phyloP scores from a whole-genome alignment of 805 yeast genomes.

The Komagataella pastoris region DNA sequence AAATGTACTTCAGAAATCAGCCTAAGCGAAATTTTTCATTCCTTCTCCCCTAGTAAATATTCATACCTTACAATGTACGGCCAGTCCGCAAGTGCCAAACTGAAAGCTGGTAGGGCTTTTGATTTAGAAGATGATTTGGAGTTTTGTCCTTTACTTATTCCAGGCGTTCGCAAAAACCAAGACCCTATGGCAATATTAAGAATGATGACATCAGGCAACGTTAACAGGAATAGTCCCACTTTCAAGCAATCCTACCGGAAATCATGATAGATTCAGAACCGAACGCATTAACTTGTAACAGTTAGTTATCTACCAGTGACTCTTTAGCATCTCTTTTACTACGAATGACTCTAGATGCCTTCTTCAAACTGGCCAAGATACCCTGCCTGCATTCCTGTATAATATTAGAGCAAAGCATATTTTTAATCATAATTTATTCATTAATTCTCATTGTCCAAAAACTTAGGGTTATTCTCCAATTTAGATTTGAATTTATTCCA shows the following conservation, averaged over 20 bases:
- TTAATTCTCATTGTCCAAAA: constrained; percentile 38
- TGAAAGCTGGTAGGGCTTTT: constrained; percentile 54
- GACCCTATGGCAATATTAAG: not conserved
- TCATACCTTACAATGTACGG: constrained; percentile 1
- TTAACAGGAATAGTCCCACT: not conserved
- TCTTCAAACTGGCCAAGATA: not conserved
- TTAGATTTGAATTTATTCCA: constrained; percentile 81
- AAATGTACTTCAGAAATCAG: constrained; percentile 1
- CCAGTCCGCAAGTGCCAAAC: constrained; percentile 27
- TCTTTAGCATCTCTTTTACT: not conserved
- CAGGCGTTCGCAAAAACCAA: not conserved
- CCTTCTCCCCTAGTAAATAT: not conserved
- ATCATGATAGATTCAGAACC: not conserved
- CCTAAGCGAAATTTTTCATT: constrained; percentile 3
- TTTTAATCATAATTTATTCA: not conserved
- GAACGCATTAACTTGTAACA: no score
- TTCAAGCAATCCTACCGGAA: not conserved
- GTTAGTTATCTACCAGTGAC: not conserved
- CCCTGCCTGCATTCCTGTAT: not conserved
- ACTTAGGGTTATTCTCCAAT: constrained; percentile 70
- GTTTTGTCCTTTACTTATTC: constrained; percentile 40
- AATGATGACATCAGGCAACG: not conserved
- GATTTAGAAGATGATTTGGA: constrained; percentile 61
- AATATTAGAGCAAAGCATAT: not conserved
- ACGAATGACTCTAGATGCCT: not conserved